Evolutionary conservation across 495 filamentous ascomycete species (phyloP), one percentile per base, ranked within the genome.

Genomic region (Clavariopsis aquatica): DNA sequence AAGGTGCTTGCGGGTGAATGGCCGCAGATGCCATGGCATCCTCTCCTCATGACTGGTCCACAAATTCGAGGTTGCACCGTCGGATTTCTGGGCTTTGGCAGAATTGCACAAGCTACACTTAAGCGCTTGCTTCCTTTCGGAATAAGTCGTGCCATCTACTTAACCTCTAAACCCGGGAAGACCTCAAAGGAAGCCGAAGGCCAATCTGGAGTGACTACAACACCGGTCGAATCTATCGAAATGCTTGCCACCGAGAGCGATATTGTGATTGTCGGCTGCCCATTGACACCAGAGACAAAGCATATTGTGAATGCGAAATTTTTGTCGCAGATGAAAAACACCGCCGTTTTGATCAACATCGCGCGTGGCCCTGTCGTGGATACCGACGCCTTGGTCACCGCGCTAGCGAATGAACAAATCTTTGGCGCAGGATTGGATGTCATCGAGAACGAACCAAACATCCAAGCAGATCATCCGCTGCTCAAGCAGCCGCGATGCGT

Each of bases 371-470:
- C 60, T 7, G 49, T 69, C 20, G 49, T 69, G 2, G 61, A 69
- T 60, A 69, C 65, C 0, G 55, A 64, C 38, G 65, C 60, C 12
- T 43, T 69, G 12, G 52, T 69, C 5, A 27, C 38, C 26, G 65
- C 65, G 1, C 43, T 69, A 26, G 55, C 63, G 2, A 41, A 60
- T 9, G 65, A 54, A 31, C 12, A 54, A 28, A 69, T 69, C 29
- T 64, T 64, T 36, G 65, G 65, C 17, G 65, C 65, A 8, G 65
- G 60, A 8, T 26, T 69, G 19, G 65, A 69, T 51, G 65, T 69
- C 43, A 60, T 64, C 22, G 65, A 69, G 54, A 60, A 60, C 41
- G 65, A 69, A 38, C 65, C 65, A 22, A 68, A 68, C 41, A 64
- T 69, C 15, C 45, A 51, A 27, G 56, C 53, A 20, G 65, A 69